Evolutionary conservation across 2,329 filamentous ascomycete genomes (phyloP), one percentile per base, ranked within the genome.

Genomic region (Septoria linicola): DNA sequence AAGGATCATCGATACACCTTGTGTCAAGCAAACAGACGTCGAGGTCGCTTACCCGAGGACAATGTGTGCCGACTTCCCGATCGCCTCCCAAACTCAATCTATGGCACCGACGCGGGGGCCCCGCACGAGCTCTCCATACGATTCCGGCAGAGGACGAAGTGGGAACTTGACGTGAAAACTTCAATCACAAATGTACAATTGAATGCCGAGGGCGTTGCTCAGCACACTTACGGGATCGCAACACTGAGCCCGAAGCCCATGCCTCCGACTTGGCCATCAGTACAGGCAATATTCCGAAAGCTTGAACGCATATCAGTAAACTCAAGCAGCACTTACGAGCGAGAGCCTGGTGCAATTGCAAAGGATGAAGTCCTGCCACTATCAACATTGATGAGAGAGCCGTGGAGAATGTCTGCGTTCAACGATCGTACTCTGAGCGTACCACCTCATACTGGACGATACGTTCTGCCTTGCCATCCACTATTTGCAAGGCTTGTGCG

Each of bases 401-500:
- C 42, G 13, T 55, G 51, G 53, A 60, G 53, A 17, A 58, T 57
- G 52, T 42, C 23, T 30, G 59, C 50, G 36, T 49, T 51, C 43
- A 59, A 59, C 42, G 63, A 66, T 46, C 58, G 63, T 25, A 66
- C 63, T 1, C 44, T 60, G 1, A 55, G 61, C 41, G 58, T 60
- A 8, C 56, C 47, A 39, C 45, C 30, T 23, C 44, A 51, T 16
- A 21, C 34, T 36, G 51, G 51, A 35, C n/a, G 51, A 40, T 59
- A 60, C 42, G 59, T 66, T 34, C 55, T 69, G n/a, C 66, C 66
- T 19, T 62, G 59, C 54, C 61, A 65, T 34, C 59, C 62, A 14
- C 59, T 75, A 23, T 74, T 76, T 61, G 67, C 65, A 55, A 64
- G 71, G 16, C 61, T 75, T 11, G 63, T 75, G 3, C 65, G 72